These are phyloP conservation scores for Conticribra guillardii DNA, from an alignment of 108 stramenopile species.

Conservation along the genomic window DNA sequence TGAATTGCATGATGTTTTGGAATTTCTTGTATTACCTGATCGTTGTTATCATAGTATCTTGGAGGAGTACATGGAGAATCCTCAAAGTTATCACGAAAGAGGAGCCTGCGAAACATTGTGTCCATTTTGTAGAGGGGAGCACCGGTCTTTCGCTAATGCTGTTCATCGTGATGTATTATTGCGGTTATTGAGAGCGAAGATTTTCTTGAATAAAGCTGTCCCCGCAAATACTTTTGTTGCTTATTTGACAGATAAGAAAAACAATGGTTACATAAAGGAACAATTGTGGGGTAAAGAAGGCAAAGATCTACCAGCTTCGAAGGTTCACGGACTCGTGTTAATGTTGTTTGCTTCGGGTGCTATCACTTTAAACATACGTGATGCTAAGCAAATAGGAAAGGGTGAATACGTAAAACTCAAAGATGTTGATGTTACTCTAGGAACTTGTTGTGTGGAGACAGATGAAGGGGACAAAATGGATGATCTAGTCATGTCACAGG, in stretches of 20 bases:
- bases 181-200: background rate
- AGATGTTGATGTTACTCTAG: no score
- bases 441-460: no score
- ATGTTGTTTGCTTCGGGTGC: constrained; percentile 3
- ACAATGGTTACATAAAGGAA: background rate
- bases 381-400: no score
- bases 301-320: background rate
- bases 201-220: background rate
- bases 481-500: no score
- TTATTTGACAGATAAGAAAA: background rate
- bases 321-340: constrained; percentile 7
- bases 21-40: background rate
- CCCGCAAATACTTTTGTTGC: background rate
- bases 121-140: background rate
- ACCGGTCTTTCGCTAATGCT: background rate
- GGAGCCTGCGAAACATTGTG: background rate
- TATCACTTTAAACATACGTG: no score
- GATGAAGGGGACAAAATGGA: background rate
- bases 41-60: constrained; percentile 15
- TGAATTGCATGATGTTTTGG: constrained; percentile 1
- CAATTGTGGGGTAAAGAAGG: background rate
- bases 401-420: no score
- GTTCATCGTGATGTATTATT: background rate
- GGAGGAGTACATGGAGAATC: constrained; percentile 17
- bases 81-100: background rate